Base-by-base conservation (phyloP, 2,329 filamentous ascomycete species). In the Ophiostoma ulmi region DNA sequence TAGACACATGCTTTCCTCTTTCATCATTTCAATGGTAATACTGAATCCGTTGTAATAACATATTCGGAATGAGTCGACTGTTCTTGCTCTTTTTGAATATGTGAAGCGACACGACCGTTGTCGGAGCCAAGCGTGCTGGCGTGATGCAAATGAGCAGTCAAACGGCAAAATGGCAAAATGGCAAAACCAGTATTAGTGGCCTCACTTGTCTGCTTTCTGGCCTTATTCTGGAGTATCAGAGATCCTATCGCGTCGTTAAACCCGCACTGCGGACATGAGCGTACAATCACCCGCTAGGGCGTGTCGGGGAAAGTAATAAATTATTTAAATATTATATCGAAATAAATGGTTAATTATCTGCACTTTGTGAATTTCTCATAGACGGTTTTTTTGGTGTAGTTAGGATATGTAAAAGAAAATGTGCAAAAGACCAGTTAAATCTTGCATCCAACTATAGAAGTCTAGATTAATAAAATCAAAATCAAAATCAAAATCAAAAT, bases 151-250 rank as follows among this genome's bases (percentile, higher is more conserved):
- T 20, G 22, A 35, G 58, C n/a, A 35, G 58, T 13, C 6, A 64
- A 38, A n/a, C n/a, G 26, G 61, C 61, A 5, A n/a, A 39, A 65
- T 4, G 20, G 14, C 39, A 14, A 20, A 35, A 65, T 36, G 58
- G 58, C 26, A 13, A 38, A 13, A 13, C 36, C 10, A 20, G 6
- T 22, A 26, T 11, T 10, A 64, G 63, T 65, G 63, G 63, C n/a
- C 35, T 65, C 63, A 65, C 36, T 65, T 65, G 8, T 65, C 63
- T 36, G 38, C 63, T 65, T 65, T 65, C 63, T 65, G 63, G 63
- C 63, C 63, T 65, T 65, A 65, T 65, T 36, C 20, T 48, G 7
- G 41, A 20, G 17, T 20, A 48, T 63, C 31, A 35, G 31, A 11
- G 31, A 13, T 8, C 4, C 14, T 20, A 10, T n/a, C 61, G 61